phyloP scores from a whole-genome alignment of 345 rosid genomes.

The Eucalyptus paniculata region DNA sequence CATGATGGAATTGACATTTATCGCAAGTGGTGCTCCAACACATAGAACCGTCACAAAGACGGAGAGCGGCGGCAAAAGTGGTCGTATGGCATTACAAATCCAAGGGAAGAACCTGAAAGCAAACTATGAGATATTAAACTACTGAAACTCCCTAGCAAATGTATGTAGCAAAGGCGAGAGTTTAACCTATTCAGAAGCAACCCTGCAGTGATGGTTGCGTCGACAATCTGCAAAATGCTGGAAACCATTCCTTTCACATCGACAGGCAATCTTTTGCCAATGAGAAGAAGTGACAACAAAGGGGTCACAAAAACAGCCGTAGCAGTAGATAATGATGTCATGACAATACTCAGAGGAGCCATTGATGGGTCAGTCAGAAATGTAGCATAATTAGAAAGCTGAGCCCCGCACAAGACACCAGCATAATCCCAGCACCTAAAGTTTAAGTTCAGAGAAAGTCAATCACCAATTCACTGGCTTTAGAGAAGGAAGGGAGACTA shows the following conservation, averaged over 20 bases:
- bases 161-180: neutral
- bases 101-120: constrained; percentile 54
- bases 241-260: constrained; percentile 88
- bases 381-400: constrained; percentile 83
- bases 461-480: neutral
- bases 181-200: constrained; percentile 70
- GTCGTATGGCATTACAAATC: constrained; percentile 48
- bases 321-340: constrained; percentile 88
- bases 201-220: constrained; percentile 76
- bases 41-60: constrained; percentile 76
- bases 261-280: constrained; percentile 71
- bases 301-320: constrained; percentile 78
- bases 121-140: neutral
- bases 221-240: constrained; percentile 80
- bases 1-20: constrained; percentile 54
- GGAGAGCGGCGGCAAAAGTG: constrained; percentile 61
- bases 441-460: neutral
- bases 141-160: neutral
- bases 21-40: constrained; percentile 82
- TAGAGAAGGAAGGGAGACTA: neutral
- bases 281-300: constrained; percentile 68
- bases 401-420: constrained; percentile 95
- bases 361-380: constrained; percentile 68
- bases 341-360: constrained; percentile 88
- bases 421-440: constrained; percentile 87